These are phyloP conservation scores for Leishmania turanica DNA, from an alignment of 208 protist genomes.

Conservation along the genomic window DNA sequence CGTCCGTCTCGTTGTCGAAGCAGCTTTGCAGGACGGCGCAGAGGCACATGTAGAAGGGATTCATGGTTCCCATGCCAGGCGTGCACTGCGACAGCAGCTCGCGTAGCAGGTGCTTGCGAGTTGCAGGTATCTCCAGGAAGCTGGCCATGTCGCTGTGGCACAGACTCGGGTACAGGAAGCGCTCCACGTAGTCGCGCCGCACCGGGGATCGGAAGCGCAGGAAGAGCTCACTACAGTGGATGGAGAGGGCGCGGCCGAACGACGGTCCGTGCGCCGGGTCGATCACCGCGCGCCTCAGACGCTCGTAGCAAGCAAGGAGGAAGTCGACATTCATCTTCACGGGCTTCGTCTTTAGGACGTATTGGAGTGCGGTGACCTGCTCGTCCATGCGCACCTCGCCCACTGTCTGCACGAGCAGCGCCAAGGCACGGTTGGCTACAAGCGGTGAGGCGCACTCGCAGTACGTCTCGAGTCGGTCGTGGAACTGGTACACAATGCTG, in stretches of 20 bases:
- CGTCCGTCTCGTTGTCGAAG: conserved; percentile 86
- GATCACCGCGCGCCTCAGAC: conserved; percentile 74
- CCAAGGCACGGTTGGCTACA: conserved; percentile 80
- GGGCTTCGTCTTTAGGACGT: conserved; percentile 77
- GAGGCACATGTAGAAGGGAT: conserved; percentile 89
- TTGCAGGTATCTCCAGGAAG: conserved; percentile 72
- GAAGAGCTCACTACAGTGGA: conserved; percentile 90
- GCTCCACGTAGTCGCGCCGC: conserved; percentile 89
- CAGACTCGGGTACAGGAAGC: conserved; percentile 88
- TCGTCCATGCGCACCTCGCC: conserved; percentile 72
- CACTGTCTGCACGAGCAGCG: conserved; percentile 79
- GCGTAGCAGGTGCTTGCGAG: conserved; percentile 69
- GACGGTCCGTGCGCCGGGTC: conserved; percentile 68
- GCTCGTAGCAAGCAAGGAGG: conserved; percentile 88
- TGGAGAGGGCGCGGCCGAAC: conserved; percentile 77
- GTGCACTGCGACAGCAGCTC: conserved; percentile 83
- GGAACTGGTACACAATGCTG: conserved; percentile 85
- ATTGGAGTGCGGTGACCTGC: conserved; percentile 79
- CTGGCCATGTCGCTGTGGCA: conserved; percentile 74
- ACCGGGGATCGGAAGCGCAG: conserved; percentile 89
- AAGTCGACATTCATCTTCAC: conserved; percentile 88
- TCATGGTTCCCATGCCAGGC: conserved; percentile 65
- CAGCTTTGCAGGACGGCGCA: conserved; percentile 80
- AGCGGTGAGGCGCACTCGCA: conserved; percentile 74
- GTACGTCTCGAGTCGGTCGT: conserved; percentile 74